A percentile compares a stretch with the other conserved stretches of the same genome.
Evolutionary conservation across 257 asterid genomes (phyloP).

Genomic region (Solanum commersonii): DNA sequence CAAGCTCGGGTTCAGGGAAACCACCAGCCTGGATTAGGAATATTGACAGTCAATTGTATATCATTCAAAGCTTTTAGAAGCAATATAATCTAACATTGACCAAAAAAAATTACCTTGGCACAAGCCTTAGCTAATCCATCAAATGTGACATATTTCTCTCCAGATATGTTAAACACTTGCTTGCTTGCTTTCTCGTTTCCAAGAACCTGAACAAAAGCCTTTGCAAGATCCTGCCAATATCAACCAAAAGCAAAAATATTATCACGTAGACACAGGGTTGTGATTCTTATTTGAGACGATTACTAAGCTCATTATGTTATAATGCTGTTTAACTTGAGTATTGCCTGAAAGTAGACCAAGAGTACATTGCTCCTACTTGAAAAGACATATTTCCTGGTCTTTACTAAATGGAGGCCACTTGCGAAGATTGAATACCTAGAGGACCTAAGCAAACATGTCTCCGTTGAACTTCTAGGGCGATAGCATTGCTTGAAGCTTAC

Average conservation of each 20-base stretch:
- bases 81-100: not conserved
- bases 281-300: not conserved
- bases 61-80: not conserved
- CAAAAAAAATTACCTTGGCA: slow-evolving; percentile 49
- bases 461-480: not conserved
- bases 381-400: not conserved
- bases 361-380: not conserved
- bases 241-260: not conserved
- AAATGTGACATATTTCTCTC: slow-evolving; percentile 87
- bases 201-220: slow-evolving; percentile 74
- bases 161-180: slow-evolving; percentile 88
- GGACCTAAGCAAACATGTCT: not conserved
- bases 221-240: slow-evolving; percentile 69
- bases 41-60: not conserved
- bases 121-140: slow-evolving; percentile 96
- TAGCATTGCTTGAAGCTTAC: not conserved
- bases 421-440: not conserved
- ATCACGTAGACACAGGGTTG: not conserved
- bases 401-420: not conserved
- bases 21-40: slow-evolving; percentile 68
- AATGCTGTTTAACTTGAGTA: not conserved
- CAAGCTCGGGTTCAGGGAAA: slow-evolving; percentile 91
- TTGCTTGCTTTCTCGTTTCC: slow-evolving; percentile 87
- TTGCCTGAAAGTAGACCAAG: not conserved
- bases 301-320: not conserved